Evolutionary conservation across 2,329 filamentous ascomycete species (phyloP).

Genomic region (Epichloe sibirici): DNA sequence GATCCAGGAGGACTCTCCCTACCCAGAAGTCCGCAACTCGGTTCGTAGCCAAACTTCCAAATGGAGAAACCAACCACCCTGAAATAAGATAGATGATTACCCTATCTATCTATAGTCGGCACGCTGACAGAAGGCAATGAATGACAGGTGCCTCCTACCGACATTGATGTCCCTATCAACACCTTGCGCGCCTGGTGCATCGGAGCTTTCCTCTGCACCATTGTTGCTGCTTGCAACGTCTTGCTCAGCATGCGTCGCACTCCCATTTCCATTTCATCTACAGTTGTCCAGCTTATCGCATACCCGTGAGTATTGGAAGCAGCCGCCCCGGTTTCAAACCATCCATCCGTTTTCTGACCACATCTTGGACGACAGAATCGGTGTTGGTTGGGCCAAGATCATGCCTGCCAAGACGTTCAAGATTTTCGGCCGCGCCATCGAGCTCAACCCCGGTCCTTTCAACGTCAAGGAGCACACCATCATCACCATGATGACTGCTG

Average conservation of each 20-base stretch:
- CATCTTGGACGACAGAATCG: constrained; percentile 11
- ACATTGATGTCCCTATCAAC: constrained; percentile 41
- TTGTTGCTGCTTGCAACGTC: constrained; percentile 45
- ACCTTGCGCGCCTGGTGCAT: constrained; percentile 50
- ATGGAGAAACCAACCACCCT: no score
- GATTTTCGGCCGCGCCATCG: constrained; percentile 20
- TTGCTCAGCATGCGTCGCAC: constrained; percentile 37
- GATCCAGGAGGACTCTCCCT: constrained; percentile 39
- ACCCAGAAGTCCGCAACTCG: constrained; percentile 16
- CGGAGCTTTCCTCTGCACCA: constrained; percentile 43
- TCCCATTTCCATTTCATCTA: constrained; percentile 38
- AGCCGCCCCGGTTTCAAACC: background rate
- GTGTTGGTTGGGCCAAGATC: constrained; percentile 19
- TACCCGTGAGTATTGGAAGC: constrained; percentile 27
- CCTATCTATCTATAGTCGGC: no score
- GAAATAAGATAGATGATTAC: background rate
- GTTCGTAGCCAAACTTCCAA: constrained; percentile 6
- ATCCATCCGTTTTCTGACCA: background rate
- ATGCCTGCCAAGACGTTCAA: constrained; percentile 20
- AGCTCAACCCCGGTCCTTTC: constrained; percentile 29
- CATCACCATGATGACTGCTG: constrained; percentile 33
- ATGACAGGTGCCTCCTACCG: constrained; percentile 23
- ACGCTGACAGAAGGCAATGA: background rate
- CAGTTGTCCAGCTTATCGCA: constrained; percentile 42
- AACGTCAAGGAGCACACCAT: constrained; percentile 37